These are phyloP conservation scores for Plasmodium vivax DNA, from an alignment of 169 alveolate species.

Conservation along the genomic window DNA sequence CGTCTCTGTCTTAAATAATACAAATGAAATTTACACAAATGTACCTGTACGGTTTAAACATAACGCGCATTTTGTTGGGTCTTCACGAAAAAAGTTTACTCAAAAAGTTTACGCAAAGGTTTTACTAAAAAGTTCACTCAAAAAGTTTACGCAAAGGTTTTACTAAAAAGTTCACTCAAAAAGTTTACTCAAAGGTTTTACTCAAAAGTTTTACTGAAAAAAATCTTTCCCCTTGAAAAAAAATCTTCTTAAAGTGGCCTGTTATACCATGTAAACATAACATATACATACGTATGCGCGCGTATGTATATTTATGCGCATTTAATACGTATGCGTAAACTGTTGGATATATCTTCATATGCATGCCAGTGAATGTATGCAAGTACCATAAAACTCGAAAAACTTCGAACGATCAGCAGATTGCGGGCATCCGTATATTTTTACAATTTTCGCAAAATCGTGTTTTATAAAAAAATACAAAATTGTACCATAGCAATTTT, in stretches of 20 bases:
- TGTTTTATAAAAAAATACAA: neutral
- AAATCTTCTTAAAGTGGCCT: neutral
- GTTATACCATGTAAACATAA: neutral
- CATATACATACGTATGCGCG: neutral
- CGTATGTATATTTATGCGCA: neutral
- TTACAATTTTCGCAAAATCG: neutral
- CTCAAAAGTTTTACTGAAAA: neutral
- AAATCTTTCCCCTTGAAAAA: neutral
- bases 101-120: neutral
- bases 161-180: neutral
- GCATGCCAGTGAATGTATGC: neutral
- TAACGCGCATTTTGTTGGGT: neutral
- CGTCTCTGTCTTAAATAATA: constrained; percentile 11
- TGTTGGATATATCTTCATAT: neutral
- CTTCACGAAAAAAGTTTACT: neutral
- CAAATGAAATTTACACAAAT: constrained; percentile 19
- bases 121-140: neutral
- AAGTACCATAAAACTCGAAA: constrained; percentile 6
- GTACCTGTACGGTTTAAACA: neutral
- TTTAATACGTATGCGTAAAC: neutral
- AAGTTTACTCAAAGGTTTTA: neutral
- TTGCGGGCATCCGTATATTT: neutral
- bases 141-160: neutral
- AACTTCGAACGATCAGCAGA: neutral
- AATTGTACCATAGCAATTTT: neutral